phyloP scores from a whole-genome alignment of 441 rosid species.

The Erysimum pusillum region DNA sequence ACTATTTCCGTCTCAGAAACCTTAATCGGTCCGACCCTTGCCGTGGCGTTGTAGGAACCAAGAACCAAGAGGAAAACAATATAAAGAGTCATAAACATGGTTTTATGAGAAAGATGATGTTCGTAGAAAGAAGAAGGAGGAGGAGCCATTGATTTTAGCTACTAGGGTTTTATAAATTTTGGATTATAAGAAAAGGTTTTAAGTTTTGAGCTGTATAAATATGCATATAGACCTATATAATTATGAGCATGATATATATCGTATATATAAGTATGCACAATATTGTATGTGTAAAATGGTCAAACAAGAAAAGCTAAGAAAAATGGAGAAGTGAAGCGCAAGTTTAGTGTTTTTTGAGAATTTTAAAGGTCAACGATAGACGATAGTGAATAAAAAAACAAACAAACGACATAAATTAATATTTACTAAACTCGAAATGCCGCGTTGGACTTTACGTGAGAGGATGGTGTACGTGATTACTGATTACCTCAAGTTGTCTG shows the following conservation, averaged over 20 bases:
- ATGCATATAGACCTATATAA: constrained; percentile 2
- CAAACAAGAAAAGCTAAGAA: constrained; percentile 42
- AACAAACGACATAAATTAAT: not conserved
- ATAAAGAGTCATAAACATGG: constrained; percentile 30
- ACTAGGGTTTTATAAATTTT: constrained; percentile 32
- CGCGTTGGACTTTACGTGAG: constrained; percentile 53
- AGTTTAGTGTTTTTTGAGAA: constrained; percentile 44
- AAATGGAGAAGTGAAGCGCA: constrained; percentile 53
- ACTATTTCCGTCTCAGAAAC: constrained; percentile 33
- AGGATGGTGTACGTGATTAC: constrained; percentile 37
- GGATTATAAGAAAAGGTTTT: constrained; percentile 26
- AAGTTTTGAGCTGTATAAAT: constrained; percentile 8
- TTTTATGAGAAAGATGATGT: constrained; percentile 36
- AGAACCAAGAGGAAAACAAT: constrained; percentile 46
- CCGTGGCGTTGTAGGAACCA: constrained; percentile 50
- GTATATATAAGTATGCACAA: constrained; percentile 36
- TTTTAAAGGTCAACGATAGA: constrained; percentile 58
- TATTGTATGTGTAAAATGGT: constrained; percentile 46
- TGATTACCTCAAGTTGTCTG: constrained; percentile 41
- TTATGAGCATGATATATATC: constrained; percentile 8
- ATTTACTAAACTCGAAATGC: constrained; percentile 38
- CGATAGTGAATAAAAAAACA: constrained; percentile 34
- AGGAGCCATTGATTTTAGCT: constrained; percentile 22
- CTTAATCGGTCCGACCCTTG: constrained; percentile 52
- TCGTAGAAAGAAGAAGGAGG: constrained; percentile 5